Conservation (phyloP, 2,329 filamentous ascomycete genomes). For the Xenoacremonium recifei region DNA sequence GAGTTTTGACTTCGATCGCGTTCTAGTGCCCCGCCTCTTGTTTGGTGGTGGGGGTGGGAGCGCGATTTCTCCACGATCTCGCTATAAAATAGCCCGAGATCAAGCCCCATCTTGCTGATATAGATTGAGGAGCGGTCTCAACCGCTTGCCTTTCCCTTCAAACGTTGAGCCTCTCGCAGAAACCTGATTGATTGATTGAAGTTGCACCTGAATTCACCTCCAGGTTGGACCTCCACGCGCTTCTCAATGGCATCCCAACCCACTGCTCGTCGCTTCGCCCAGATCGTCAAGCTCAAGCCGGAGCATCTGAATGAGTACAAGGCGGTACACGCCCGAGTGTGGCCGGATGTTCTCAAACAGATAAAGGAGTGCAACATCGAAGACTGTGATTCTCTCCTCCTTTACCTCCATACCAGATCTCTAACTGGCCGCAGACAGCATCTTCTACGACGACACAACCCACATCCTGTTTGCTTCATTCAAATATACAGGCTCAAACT, state of each 20-base stretch:
- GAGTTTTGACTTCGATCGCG: too few species aligned
- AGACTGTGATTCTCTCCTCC: slow-evolving; percentile 56
- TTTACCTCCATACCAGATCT: background rate
- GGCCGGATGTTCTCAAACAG: slow-evolving; percentile 74
- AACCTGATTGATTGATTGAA: background rate
- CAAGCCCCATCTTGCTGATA: too few species aligned
- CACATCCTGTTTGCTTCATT: slow-evolving; percentile 71
- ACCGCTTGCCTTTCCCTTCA: background rate
- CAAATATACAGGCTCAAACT: slow-evolving; percentile 76
- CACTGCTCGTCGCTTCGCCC: slow-evolving; percentile 59
- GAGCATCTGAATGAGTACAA: slow-evolving; percentile 69
- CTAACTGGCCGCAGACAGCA: slow-evolving; percentile 54
- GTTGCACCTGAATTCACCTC: slow-evolving; percentile 1
- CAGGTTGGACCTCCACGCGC: background rate
- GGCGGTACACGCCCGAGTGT: slow-evolving; percentile 69
- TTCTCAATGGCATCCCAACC: slow-evolving; percentile 21
- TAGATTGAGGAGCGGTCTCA: too few species aligned
- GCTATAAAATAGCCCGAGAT: slow-evolving; percentile 19
- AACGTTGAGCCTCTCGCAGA: slow-evolving; percentile 5
- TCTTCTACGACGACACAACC: slow-evolving; percentile 64
- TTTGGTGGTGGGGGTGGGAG: slow-evolving; percentile 18
- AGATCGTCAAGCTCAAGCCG: slow-evolving; percentile 71
- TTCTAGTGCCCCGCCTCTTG: too few species aligned
- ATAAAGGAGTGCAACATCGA: slow-evolving; percentile 73
- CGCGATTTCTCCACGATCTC: slow-evolving; percentile 5